Base-by-base conservation (phyloP, 2,329 filamentous ascomycete species). In the Paecilomyces fulvus region DNA sequence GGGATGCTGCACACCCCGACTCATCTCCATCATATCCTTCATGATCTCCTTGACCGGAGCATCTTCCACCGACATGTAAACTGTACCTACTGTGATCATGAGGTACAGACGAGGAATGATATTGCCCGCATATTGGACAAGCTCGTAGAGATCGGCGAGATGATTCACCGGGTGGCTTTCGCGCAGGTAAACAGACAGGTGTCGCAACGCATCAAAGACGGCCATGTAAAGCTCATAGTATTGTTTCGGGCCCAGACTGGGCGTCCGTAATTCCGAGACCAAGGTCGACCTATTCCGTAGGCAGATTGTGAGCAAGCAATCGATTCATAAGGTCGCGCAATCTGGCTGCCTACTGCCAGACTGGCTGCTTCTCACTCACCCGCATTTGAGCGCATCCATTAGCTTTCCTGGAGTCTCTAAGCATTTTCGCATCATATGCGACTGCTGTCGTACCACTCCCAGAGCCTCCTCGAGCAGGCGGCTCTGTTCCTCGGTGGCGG, bases 11-110 rank as follows among this genome's bases (percentile, higher is more conserved):
- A 99, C 92, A 56, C 94, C 94, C 61, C 94, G 84, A 75, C 91
- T 97, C 94, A 99, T 99, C 75, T 99, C 94, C 94, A 99, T 99
- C 94, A 99, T 99, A 74, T 99, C 94, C 77, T 99, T 99, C 94
- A 99, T 99, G 60, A 99, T 90, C 79, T 99, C 94, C 77, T 99
- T 99, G 64, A 99, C 94, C 0, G 94, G 94, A 57, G 95, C 94
- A 80, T 97, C 94, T 67, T 94, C 89, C 69, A 99, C 95, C 25
- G 90, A 87, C 94, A 99, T 99, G 79, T 99, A 99, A 52, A 96
- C 95, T 2, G 94, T 99, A 57, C 94, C 94, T 43, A 99, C 95
- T 0, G 95, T 99, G 68, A 99, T 94, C 95, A 99, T 99, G 58
- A 99, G 86, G 73, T 99, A 99, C 60, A 99, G 79, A 62, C 94